Conservation (phyloP, 2,329 filamentous ascomycete species). For the Stemphylium vesicarium region DNA sequence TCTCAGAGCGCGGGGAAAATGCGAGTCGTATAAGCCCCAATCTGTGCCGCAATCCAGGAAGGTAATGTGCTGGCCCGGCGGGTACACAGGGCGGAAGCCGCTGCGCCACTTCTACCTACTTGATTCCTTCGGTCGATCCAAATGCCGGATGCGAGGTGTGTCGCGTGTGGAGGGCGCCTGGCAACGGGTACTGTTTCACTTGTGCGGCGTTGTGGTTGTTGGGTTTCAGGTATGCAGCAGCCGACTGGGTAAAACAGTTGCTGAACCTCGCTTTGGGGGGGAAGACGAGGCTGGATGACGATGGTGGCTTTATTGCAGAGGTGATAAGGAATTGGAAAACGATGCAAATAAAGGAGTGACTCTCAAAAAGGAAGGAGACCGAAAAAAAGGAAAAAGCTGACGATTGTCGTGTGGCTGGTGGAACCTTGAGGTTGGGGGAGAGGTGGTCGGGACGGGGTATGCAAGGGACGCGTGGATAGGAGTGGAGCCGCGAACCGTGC, state of each 20-base stretch:
- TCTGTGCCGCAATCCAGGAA: conserved; percentile 3
- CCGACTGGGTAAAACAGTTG: neutral
- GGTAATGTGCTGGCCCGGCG: conserved; percentile 5
- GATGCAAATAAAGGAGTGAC: neutral
- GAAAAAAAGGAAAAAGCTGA: conserved; percentile 3
- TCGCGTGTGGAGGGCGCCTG: conserved; percentile 20
- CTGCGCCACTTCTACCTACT: conserved; percentile 13
- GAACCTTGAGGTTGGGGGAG: conserved; percentile 22
- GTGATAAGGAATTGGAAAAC: neutral
- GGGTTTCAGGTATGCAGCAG: conserved; percentile 10
- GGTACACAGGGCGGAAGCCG: neutral
- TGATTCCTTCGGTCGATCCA: conserved; percentile 16
- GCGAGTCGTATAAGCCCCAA: conserved; percentile 9
- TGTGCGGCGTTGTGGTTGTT: conserved; percentile 6
- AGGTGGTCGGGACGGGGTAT: conserved; percentile 10
- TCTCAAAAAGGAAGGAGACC: neutral
- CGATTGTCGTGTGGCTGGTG: conserved; percentile 20
- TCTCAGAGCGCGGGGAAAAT: neutral
- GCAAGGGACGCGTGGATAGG: conserved; percentile 22
- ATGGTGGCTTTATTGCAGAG: neutral
- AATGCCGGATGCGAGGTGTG: conserved; percentile 21
- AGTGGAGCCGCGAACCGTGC: conserved; percentile 7
- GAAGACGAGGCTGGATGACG: neutral
- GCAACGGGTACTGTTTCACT: conserved; percentile 15
- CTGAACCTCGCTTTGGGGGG: neutral